Percentiles rank a stretch among this genome's conserved stretches.
Conservation (phyloP, 108 stramenopile species). For the Pseudonitzschia multistriata region DNA sequence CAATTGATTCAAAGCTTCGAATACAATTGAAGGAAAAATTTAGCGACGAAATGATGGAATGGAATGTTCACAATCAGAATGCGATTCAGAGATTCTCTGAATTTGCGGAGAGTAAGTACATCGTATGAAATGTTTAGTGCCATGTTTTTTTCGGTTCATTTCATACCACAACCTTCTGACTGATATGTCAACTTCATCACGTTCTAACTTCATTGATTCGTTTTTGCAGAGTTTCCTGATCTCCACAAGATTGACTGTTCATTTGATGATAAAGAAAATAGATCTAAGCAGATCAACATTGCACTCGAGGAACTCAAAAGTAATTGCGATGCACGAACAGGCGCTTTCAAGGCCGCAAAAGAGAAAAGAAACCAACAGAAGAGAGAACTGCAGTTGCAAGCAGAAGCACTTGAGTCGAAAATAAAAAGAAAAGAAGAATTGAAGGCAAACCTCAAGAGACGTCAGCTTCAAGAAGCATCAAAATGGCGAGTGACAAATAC, state of each 20-base stretch:
- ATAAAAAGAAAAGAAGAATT: conserved; percentile 24
- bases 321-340: not conserved
- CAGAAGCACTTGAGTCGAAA: conserved; percentile 2
- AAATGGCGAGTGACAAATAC: not conserved
- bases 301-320: conserved; percentile 8
- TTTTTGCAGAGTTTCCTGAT: conserved; percentile 13
- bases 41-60: conserved; percentile 1
- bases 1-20: conserved; percentile 6
- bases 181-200: not conserved
- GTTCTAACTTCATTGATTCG: not conserved
- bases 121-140: not conserved
- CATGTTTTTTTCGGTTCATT: not conserved
- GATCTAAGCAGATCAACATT: conserved; percentile 6
- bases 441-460: conserved; percentile 8
- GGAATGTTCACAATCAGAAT: not conserved
- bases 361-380: not conserved
- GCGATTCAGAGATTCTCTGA: not conserved
- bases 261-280: conserved; percentile 2
- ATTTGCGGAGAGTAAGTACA: not conserved
- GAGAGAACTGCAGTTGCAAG: not conserved
- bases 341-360: not conserved
- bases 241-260: conserved; percentile 14
- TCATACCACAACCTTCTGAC: not conserved
- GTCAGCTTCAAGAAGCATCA: conserved; percentile 9
- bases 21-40: conserved; percentile 4